Evolutionary conservation across 1,284 basidiomycete species (phyloP).

Genomic region (Austroboletus novae-zelandiae): DNA sequence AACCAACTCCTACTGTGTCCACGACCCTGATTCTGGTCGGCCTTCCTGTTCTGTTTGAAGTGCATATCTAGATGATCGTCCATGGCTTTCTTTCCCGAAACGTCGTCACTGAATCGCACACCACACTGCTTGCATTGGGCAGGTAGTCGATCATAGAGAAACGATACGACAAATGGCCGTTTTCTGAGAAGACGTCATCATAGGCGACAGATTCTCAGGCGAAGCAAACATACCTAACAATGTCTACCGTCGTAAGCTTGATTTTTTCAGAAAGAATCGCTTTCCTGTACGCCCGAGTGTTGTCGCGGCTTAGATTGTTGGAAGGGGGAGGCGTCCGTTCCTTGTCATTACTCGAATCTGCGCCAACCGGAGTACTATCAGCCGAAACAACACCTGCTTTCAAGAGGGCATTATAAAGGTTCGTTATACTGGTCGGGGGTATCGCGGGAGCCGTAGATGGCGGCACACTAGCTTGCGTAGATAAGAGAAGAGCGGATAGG

Average conservation of each 20-base stretch:
- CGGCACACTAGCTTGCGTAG: constrained; percentile 21
- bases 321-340: constrained; percentile 38
- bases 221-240: constrained; percentile 57
- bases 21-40: constrained; percentile 79
- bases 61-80: constrained; percentile 97
- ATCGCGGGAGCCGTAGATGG: constrained; percentile 29
- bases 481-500: constrained; percentile 27
- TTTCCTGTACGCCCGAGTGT: constrained; percentile 66
- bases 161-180: constrained; percentile 55
- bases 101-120: constrained; percentile 76
- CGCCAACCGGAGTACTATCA: constrained; percentile 49
- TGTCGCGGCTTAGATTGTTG: constrained; percentile 45
- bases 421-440: constrained; percentile 48
- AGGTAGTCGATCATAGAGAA: constrained; percentile 75
- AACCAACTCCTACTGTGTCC: constrained; percentile 95
- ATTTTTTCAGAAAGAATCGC: constrained; percentile 69
- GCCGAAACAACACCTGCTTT: constrained; percentile 72
- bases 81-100: constrained; percentile 72
- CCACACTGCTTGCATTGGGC: constrained; percentile 95
- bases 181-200: constrained; percentile 42
- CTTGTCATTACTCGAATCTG: constrained; percentile 43
- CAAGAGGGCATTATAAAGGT: constrained; percentile 62
- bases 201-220: constrained; percentile 2
- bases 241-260: constrained; percentile 67
- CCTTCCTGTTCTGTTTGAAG: constrained; percentile 91